A percentile compares a stretch with the other conserved stretches of the same genome.
phyloP scores from a whole-genome alignment of 805 yeast genomes.

The Zygosaccharomyces pseudorouxii region DNA sequence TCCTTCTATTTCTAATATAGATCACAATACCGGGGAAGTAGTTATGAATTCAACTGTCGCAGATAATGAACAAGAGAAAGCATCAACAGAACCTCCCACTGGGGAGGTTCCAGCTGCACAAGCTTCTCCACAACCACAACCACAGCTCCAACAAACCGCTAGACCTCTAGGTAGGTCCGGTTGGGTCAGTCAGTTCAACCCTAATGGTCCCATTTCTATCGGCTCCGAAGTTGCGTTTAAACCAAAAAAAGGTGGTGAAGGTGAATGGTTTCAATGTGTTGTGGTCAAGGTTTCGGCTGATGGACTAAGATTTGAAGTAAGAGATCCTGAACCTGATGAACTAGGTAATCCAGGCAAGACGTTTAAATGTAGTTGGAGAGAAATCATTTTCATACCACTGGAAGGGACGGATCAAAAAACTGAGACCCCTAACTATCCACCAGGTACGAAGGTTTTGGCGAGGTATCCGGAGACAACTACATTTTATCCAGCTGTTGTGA shows the following conservation, averaged over 20 bases:
- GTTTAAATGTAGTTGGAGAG: constrained; percentile 78
- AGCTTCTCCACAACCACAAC: constrained; percentile 12
- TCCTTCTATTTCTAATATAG: not conserved
- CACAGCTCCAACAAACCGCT: constrained; percentile 1
- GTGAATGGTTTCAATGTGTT: constrained; percentile 95
- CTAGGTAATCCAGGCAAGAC: constrained; percentile 81
- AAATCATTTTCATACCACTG: constrained; percentile 68
- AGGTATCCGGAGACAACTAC: constrained; percentile 97
- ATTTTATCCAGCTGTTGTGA: constrained; percentile 90
- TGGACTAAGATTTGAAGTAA: constrained; percentile 76
- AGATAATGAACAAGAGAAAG: constrained; percentile 15
- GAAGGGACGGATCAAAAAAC: constrained; percentile 35
- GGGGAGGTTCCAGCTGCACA: not conserved
- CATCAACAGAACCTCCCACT: constrained; percentile 17
- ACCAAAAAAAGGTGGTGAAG: constrained; percentile 62
- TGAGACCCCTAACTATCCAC: constrained; percentile 48
- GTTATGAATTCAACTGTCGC: not conserved
- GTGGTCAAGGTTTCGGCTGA: constrained; percentile 74
- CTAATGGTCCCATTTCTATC: constrained; percentile 50
- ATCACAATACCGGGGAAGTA: not conserved
- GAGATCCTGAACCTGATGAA: constrained; percentile 97
- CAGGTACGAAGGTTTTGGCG: constrained; percentile 81
- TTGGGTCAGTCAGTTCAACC: constrained; percentile 52
- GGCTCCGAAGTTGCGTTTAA: constrained; percentile 89
- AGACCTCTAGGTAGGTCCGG: constrained; percentile 40